Evolutionary conservation across 768 basidiomycete genomes (phyloP), one percentile per base, ranked within the genome.

Genomic region (Tricholoma bakamatsutake): DNA sequence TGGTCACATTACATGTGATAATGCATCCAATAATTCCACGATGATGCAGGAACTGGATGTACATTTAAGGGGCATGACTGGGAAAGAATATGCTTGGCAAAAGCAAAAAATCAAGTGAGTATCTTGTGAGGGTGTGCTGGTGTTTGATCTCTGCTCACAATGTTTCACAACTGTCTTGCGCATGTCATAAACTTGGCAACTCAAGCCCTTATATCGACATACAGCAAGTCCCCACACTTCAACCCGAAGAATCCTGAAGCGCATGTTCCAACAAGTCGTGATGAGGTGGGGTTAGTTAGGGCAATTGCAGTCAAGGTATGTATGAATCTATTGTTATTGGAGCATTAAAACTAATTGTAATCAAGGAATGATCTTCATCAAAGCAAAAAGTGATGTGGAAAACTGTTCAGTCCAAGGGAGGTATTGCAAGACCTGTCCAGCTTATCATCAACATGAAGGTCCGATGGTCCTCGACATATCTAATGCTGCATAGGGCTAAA

Each of bases 1-100:
- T 54, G 69, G 71, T 0, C 59, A 65, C 48, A 57, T 74, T 1
- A 75, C 70, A 0, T 72, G 64, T 50, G 71, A 73, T 54, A 74
- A 73, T 51, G 68, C 71, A 0, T 54, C 31, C 1, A 74, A 72
- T 50, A 76, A 73, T 54, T 49, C 53, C 12, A 71, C 21, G 21
- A 24, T 69, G 0, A 73, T 72, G 68, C 47, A 67, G 17, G 62
- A 66, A 10, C 8, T 33, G 4, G 11, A 2, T 33, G 31, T 33
- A 11, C 4, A 4, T 33, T 33, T 33, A 11, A 33, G 7, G 31
- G 11, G 8, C 11, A 4, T 11, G 11, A 33, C 31, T 33, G 31
- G 31, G 8, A 33, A 33, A 33, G 5, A 11, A 33, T 33, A 33
- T 33, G 31, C 2, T 33, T 33, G 8, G 31, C 5, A 4, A 33